Evolutionary conservation across 805 yeast genomes (phyloP), one percentile per base, ranked within the genome.

Genomic region (Candida ipomoeae): DNA sequence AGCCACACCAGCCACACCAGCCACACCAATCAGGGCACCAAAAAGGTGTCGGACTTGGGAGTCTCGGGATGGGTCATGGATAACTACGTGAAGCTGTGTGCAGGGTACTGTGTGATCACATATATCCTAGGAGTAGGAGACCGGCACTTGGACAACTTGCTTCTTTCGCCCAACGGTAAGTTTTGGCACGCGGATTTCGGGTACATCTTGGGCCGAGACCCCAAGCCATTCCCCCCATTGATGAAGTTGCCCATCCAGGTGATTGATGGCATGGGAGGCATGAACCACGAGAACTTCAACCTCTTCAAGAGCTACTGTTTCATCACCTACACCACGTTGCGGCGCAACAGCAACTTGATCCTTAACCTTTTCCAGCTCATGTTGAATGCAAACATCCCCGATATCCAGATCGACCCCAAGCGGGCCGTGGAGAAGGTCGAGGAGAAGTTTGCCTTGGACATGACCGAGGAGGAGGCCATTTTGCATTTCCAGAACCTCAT

Each of bases 111-210:
- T 73, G 98, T 94, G 1, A 87, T 94, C 21, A 94, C 99, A 0
- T 94, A 94, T 60, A 71, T 94, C 7, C 70, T 94, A 13, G 99
- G 99, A 5, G 97, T 94, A 7, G 99, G 99, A 14, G 99, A 94
- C 68, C 79, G 99, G 50, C 99, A 94, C 71, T 73, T 94, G 55
- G 99, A 94, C 62, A 94, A 94, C 62, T 70, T 94, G 55, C 74
- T 94, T 41, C 77, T 89, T 36, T 87, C 84, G 46, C 89, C 83
- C 55, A 71, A 55, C 86, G 92, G 78, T 85, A 88, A 83, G 59
- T 94, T 94, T 64, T 92, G 96, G 81, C 99, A 94, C 68, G 97
- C 96, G 1, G 99, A 94, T 68, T 94, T 89, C 67, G 99, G 99
- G 1, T 94, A 94, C 62, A 92, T 94, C 45, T 71, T 94, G 48